Base-by-base conservation (phyloP, 257 asterid genomes). In the Thymus mandschuricus region DNA sequence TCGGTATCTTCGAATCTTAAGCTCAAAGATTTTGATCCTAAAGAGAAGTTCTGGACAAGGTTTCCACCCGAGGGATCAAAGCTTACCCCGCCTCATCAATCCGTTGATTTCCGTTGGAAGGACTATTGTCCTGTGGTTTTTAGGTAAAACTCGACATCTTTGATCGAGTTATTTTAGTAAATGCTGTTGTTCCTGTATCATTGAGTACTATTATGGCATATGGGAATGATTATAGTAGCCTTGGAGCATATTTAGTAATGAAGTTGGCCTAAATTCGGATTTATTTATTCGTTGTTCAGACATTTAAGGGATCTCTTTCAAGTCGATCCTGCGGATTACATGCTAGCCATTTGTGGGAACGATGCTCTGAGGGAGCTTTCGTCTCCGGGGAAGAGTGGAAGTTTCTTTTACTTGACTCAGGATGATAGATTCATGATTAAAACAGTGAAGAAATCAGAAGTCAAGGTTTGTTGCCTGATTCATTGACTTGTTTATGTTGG, bases 381-480 rank as follows among this genome's bases (percentile, higher is more conserved):
- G 1, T 95, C 99, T 76, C 99, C 98, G 0, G 99, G 99, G 72
- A 95, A 95, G 80, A 95, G 99, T 79, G 99, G 99, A 73, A 95
- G 99, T 69, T 86, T 84, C 80, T 95, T 95, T 82, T 95, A 95
- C 77, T 70, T 95, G 81, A 95, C 98, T 4, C 98, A 95, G 64
- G 99, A 95, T 57, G 98, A 95, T 82, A 81, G 99, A 60, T 95
- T 95, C 73, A 95, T 95, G 97, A 95, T 95, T 82, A 95, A 95
- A 78, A 95, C 99, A 6, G 99, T 92, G 76, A 95, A 85, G 82
- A 95, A 95, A 87, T 88, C 97, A 13, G 99, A 95, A 87, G 98
- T 82, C 88, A 95, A 95, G 98, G 99, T 95, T 77, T 72, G 91
- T 83, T 81, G 75, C 76, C 81, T 78, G 66, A 69, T 58, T 60